A percentile compares a stretch with the other conserved stretches of the same genome.
These are phyloP conservation scores for Starmerella stigmatis DNA, from an alignment of 805 yeast genomes.

Conservation along the genomic window DNA sequence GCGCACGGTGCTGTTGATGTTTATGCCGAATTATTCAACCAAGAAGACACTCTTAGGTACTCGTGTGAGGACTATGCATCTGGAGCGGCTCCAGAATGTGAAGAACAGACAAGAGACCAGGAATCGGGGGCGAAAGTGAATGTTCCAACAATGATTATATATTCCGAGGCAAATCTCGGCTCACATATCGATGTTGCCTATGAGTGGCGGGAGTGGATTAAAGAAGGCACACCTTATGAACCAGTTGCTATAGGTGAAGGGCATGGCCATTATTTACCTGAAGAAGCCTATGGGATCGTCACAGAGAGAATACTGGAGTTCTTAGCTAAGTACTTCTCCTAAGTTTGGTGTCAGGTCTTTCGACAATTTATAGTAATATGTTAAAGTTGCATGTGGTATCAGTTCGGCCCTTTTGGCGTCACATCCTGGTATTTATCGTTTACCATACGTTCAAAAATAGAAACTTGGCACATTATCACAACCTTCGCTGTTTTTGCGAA, in stretches of 20 bases:
- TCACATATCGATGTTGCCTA: background rate
- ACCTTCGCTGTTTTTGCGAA: too few species aligned
- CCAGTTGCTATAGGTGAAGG: background rate
- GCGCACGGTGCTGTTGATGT: slow-evolving; percentile 3
- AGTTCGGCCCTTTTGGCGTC: too few species aligned
- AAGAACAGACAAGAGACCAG: background rate
- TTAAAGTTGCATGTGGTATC: too few species aligned
- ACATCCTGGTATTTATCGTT: too few species aligned
- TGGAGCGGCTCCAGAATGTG: slow-evolving; percentile 1
- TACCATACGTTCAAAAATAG: too few species aligned
- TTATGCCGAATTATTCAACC: background rate
- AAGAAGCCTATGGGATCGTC: background rate
- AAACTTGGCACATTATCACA: too few species aligned
- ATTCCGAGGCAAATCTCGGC: background rate
- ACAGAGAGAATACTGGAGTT: background rate
- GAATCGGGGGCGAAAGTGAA: background rate
- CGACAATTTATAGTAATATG: too few species aligned
- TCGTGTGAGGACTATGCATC: slow-evolving; percentile 3
- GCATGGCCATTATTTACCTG: slow-evolving; percentile 2
- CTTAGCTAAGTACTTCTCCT: too few species aligned
- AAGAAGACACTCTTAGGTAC: slow-evolving; percentile 1
- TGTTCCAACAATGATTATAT: background rate
- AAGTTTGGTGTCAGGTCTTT: too few species aligned
- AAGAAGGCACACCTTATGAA: background rate
- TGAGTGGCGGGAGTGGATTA: slow-evolving; percentile 1